phyloP scores from a whole-genome alignment of 768 basidiomycete species.

The Tylopilus cervinicoccineus region DNA sequence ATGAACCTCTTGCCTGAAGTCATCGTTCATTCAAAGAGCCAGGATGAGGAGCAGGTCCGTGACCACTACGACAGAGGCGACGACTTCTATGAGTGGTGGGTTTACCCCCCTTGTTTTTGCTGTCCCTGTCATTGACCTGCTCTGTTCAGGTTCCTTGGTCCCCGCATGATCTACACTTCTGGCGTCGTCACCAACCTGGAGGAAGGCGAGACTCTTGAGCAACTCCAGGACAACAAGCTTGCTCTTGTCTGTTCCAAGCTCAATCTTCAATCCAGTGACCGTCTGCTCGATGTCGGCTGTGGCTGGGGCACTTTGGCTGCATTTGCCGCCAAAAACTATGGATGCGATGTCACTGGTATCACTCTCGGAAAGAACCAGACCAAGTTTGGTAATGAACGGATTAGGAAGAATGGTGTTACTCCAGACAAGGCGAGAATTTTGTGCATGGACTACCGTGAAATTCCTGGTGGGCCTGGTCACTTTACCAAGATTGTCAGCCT shows the following conservation, averaged over 20 bases:
- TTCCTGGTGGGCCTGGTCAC: conserved; percentile 67
- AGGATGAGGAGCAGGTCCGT: conserved; percentile 94
- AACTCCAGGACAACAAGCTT: conserved; percentile 98
- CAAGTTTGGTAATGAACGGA: conserved; percentile 86
- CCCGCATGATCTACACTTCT: conserved; percentile 97
- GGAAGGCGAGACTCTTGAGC: conserved; percentile 78
- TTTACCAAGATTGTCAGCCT: conserved; percentile 94
- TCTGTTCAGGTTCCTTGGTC: conserved; percentile 75
- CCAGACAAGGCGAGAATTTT: conserved; percentile 81
- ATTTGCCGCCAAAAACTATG: conserved; percentile 96
- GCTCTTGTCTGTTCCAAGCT: conserved; percentile 94
- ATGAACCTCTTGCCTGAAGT: conserved; percentile 89
- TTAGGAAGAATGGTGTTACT: conserved; percentile 70
- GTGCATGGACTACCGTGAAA: conserved; percentile 91
- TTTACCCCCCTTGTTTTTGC: not conserved
- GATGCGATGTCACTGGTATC: conserved; percentile 93
- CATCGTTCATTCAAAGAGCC: conserved; percentile 81
- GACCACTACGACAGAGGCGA: conserved; percentile 97
- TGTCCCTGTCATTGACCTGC: not conserved
- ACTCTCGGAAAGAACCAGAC: conserved; percentile 91
- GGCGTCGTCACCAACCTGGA: conserved; percentile 76
- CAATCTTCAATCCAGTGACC: conserved; percentile 81
- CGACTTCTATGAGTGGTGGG: conserved; percentile 86
- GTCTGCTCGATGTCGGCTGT: conserved; percentile 80
- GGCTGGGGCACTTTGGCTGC: conserved; percentile 97